Evolutionary conservation across 1,139 yeast species (phyloP).

Genomic region (Saccharomyces hybrid): DNA sequence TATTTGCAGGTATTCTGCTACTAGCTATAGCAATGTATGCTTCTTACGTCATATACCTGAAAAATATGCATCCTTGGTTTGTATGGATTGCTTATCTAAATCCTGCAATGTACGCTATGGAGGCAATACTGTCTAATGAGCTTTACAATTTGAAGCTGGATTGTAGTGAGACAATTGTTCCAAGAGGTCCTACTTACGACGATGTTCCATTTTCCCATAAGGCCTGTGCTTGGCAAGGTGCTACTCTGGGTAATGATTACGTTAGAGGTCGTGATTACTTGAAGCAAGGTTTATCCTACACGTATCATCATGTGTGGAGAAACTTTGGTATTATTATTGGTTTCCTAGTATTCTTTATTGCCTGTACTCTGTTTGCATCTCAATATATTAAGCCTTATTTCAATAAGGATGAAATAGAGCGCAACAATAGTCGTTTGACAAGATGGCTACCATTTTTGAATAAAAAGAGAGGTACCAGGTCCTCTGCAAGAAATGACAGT

Average conservation of each 20-base stretch:
- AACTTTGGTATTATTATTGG: conserved; percentile 36
- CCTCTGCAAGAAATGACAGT: background rate
- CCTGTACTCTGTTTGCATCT: conserved; percentile 28
- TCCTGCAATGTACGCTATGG: conserved; percentile 46
- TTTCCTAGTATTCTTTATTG: conserved; percentile 28
- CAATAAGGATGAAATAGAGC: conserved; percentile 19
- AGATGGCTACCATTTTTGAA: conserved; percentile 6
- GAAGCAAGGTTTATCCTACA: conserved; percentile 31
- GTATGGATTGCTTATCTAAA: conserved; percentile 50
- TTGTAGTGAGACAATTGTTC: conserved; percentile 37
- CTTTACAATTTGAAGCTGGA: conserved; percentile 34
- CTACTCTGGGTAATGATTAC: conserved; percentile 23
- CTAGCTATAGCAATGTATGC: conserved; percentile 43
- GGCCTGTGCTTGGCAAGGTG: conserved; percentile 36
- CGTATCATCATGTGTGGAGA: conserved; percentile 38
- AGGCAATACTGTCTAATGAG: conserved; percentile 43
- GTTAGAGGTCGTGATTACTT: conserved; percentile 33
- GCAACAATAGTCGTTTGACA: conserved; percentile 6
- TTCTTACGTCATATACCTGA: conserved; percentile 45
- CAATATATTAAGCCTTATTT: conserved; percentile 32
- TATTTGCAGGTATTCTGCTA: conserved; percentile 42
- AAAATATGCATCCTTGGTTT: conserved; percentile 51
- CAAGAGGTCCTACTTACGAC: conserved; percentile 36
- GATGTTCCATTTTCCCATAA: conserved; percentile 32
- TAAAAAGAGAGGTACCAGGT: background rate